phyloP scores from a whole-genome alignment of 768 basidiomycete species.

The Boletus pseudo-olivaceus region DNA sequence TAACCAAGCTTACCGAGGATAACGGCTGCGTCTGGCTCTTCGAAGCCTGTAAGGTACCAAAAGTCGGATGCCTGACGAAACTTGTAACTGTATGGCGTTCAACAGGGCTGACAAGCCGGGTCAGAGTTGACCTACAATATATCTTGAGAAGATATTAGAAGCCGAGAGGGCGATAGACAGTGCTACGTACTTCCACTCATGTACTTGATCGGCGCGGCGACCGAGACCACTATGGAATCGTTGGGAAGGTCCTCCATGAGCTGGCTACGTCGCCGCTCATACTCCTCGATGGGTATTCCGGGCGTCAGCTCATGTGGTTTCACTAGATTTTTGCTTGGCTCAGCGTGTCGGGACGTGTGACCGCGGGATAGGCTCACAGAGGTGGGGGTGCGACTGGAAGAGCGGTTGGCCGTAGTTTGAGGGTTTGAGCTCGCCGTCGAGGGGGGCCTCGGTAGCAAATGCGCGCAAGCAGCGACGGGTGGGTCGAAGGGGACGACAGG shows the following conservation, averaged over 20 bases:
- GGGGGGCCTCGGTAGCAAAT: slow-evolving; percentile 34
- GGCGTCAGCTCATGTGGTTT: slow-evolving; percentile 70
- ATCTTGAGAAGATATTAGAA: slow-evolving; percentile 34
- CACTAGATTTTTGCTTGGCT: slow-evolving; percentile 36
- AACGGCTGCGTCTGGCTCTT: slow-evolving; percentile 88
- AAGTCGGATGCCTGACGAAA: slow-evolving; percentile 91
- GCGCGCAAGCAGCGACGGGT: slow-evolving; percentile 11
- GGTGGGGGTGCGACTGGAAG: slow-evolving; percentile 75
- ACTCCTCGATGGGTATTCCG: slow-evolving; percentile 75
- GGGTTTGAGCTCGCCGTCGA: slow-evolving; percentile 50
- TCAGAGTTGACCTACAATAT: slow-evolving; percentile 64
- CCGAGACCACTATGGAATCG: slow-evolving; percentile 68
- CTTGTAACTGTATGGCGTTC: slow-evolving; percentile 66
- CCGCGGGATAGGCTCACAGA: slow-evolving; percentile 43
- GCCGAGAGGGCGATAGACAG: slow-evolving; percentile 5
- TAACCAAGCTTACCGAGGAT: slow-evolving; percentile 58
- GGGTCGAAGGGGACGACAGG: not conserved
- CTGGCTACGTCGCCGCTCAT: slow-evolving; percentile 61
- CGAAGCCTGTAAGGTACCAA: slow-evolving; percentile 95
- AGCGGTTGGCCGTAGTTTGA: slow-evolving; percentile 79
- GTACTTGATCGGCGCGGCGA: slow-evolving; percentile 79
- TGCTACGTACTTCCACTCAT: slow-evolving; percentile 71
- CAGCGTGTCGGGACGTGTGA: slow-evolving; percentile 2
- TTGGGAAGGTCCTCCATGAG: slow-evolving; percentile 76
- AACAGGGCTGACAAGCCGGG: slow-evolving; percentile 8